Evolutionary conservation across 257 asterid species (phyloP), one percentile per base, ranked within the genome.

Genomic region (Thymus quinquecostatus): DNA sequence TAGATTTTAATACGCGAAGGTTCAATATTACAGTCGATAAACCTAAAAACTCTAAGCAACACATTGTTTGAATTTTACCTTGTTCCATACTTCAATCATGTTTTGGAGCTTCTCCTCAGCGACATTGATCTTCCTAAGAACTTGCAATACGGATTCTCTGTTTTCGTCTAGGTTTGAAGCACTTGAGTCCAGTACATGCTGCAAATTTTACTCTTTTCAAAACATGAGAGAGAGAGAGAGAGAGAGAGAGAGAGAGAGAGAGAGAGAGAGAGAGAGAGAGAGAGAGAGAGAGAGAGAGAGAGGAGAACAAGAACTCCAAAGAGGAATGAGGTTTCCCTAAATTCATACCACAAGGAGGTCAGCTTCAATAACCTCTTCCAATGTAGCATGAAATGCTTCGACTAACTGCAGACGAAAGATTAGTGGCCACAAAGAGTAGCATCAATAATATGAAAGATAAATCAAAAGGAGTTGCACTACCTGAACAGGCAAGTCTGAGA

Each of bases 81-180:
- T 95, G 76, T 95, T 95, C 97, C 95, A 88, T 71, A 95, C 98
- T 87, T 95, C 98, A 78, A 95, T 86, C 96, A 95, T 95, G 82
- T 87, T 95, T 70, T 79, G 79, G 66, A 95, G 92, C 85, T 95
- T 92, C 80, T 89, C 90, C 55, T 84, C 77, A 1, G 98, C 78
- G 29, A 95, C 99, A 32, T 96, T 92, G 76, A 95, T 75, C 79
- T 72, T 89, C 68, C 69, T 82, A 54, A 95, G 98, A 82, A 92
- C 97, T 77, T 89, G 88, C 85, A 92, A 69, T 28, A 92, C 99
- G 48, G 96, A 75, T 72, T 83, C 80, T 61, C 94, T 87, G 71
- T 95, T 96, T 57, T 92, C 96, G 32, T 78, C 88, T 32, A 92
- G 77, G 82, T 84, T 79, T 36, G 92, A 91, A 32, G 96, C 88